Evolutionary conservation across 257 asterid genomes (phyloP), one percentile per base, ranked within the genome.

Genomic region (Mitragyna speciosa): DNA sequence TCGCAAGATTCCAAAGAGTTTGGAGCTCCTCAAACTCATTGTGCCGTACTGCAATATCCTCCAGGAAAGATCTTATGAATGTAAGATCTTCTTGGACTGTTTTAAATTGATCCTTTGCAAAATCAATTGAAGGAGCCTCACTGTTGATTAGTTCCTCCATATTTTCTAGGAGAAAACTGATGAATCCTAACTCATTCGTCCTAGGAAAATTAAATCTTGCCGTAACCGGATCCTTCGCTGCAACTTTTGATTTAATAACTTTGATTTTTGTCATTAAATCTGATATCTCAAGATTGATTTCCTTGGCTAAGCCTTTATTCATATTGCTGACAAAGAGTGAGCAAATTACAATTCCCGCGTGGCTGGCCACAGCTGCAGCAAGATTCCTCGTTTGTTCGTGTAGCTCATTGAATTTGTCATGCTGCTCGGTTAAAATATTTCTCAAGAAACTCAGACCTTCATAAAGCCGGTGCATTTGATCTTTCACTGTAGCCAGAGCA

Each of bases 111-210:
- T 73, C 51, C 22, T 69, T 69, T 4, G 9, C 31, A 24, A 30
- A 36, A 17, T 4, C 15, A 70, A 51, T 9, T 5, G 17, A 7
- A 11, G 45, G 28, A 64, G 43, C 75, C n/a, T 63, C 31, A 30
- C 0, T 33, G 8, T 24, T 26, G 4, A n/a, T 30, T 22, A 33
- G 51, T 70, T 74, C 74, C 16, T 33, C 33, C 0, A 80, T 43
- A 49, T 49, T 33, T 52, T 36, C 79, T n/a, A 65, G 14, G 31
- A 80, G 79, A 6, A 26, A 54, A n/a, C 73, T 49, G 33, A 80
- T 28, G 39, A 65, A 80, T 4, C 79, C 79, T 47, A 73, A 54
- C 36, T 26, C 47, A 36, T 66, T 36, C 6, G 79, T 80, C 59
- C 43, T 66, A 16, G 83, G 79, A 33, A 22, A 66, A n/a, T 75